Percentiles rank a stretch among this genome's conserved stretches.
These are phyloP conservation scores for Ceratobasidium sp. DNA, from an alignment of 1,284 basidiomycete genomes.

Conservation along the genomic window DNA sequence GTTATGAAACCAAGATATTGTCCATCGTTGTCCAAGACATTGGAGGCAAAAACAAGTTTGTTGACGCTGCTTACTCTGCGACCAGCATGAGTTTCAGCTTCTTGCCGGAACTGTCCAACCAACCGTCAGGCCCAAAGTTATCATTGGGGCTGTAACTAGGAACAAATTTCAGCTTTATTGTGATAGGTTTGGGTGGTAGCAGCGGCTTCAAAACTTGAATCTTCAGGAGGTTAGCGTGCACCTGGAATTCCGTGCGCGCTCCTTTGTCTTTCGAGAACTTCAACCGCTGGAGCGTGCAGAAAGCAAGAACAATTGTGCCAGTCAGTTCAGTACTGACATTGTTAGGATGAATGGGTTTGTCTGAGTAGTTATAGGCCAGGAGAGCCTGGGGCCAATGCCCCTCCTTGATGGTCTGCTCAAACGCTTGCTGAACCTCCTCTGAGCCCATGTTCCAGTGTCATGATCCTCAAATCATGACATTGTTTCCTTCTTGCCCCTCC, in stretches of 20 bases:
- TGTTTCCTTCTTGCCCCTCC: no score
- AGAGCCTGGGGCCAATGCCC: constrained; percentile 4
- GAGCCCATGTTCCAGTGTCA: not conserved
- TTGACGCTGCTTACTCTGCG: no score
- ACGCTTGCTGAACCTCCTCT: not conserved
- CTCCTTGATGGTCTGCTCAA: not conserved
- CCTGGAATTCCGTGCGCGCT: not conserved
- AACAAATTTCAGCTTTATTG: not conserved
- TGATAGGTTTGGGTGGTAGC: not conserved
- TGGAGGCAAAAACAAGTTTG: no score
- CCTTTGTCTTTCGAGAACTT: not conserved
- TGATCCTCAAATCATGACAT: no score
- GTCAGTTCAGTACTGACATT: not conserved
- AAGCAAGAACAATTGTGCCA: not conserved
- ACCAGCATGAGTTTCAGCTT: no score
- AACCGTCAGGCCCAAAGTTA: no score
- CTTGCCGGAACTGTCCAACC: no score
- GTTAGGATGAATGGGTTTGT: not conserved
- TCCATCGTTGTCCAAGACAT: no score
- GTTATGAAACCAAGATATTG: no score
- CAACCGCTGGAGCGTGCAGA: not conserved
- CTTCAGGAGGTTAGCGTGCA: not conserved
- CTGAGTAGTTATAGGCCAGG: not conserved
- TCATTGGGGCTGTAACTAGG: not conserved
- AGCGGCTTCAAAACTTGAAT: not conserved